Evolutionary conservation across 202 grass and related monocot genomes (phyloP).

Genomic region (Schoenoplectus tabernaemontani): DNA sequence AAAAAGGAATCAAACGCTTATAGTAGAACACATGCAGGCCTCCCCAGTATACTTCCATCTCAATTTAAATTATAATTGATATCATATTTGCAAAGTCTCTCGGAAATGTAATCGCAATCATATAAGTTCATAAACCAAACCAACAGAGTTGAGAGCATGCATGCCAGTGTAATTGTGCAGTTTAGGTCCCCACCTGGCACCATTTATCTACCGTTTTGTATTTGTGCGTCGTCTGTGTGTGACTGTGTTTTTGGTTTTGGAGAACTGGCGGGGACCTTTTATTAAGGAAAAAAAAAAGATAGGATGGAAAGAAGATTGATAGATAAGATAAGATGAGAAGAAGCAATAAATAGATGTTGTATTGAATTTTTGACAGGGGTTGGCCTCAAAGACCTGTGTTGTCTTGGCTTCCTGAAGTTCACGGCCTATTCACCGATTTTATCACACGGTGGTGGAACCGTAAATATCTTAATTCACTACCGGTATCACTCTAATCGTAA

Average conservation of each 20-base stretch:
- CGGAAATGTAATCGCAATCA: neutral
- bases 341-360: neutral
- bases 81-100: neutral
- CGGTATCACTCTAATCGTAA: too few relatives aligned
- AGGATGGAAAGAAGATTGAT: neutral
- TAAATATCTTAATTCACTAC: too few relatives aligned
- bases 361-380: too few relatives aligned
- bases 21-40: neutral
- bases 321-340: neutral
- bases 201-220: neutral
- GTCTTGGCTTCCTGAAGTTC: too few relatives aligned
- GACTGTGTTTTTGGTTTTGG: neutral
- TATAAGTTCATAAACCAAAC: neutral
- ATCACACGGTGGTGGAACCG: too few relatives aligned
- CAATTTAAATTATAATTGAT: neutral
- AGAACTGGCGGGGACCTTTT: neutral
- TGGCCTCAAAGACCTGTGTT: too few relatives aligned
- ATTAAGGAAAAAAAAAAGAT: neutral
- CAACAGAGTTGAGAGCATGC: neutral
- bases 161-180: neutral
- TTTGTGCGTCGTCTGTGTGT: neutral
- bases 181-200: neutral
- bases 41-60: neutral
- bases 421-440: too few relatives aligned
- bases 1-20: constrained; percentile 18